phyloP scores from a whole-genome alignment of 1,284 basidiomycete species.

The Fomitopsis betulina region DNA sequence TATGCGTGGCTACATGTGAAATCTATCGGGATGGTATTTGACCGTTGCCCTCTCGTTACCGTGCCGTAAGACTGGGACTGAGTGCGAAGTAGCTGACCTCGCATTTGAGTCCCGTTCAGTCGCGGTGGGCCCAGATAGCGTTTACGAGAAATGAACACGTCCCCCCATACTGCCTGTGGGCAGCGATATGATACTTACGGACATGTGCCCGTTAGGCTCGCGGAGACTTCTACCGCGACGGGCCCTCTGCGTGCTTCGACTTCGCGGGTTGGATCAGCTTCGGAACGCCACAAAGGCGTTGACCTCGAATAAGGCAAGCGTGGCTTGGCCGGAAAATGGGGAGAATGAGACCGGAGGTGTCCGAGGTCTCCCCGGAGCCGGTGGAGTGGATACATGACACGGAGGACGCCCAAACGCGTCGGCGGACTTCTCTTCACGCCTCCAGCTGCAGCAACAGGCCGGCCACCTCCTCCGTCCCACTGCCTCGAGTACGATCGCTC shows the following conservation, averaged over 20 bases:
- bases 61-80: neutral
- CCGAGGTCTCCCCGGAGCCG: slow-evolving; percentile 11
- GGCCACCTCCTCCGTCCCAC: neutral
- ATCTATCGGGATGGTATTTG: neutral
- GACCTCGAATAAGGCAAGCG: neutral
- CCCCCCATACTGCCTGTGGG: neutral
- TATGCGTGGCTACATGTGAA: neutral
- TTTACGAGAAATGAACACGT: neutral
- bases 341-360: slow-evolving; percentile 17
- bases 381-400: slow-evolving; percentile 1
- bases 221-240: slow-evolving; percentile 10
- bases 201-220: slow-evolving; percentile 1
- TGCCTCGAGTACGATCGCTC: neutral
- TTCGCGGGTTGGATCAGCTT: slow-evolving; percentile 13
- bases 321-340: neutral
- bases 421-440: slow-evolving; percentile 14
- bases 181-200: neutral
- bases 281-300: slow-evolving; percentile 25
- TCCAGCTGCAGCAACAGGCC: neutral
- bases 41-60: neutral
- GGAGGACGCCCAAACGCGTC: slow-evolving; percentile 12
- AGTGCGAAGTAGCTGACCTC: neutral
- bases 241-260: slow-evolving; percentile 3
- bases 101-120: neutral
- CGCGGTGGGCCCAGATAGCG: neutral